These are phyloP conservation scores for Ustilago sp. DNA, from an alignment of 1,284 basidiomycete genomes.

Conservation along the genomic window DNA sequence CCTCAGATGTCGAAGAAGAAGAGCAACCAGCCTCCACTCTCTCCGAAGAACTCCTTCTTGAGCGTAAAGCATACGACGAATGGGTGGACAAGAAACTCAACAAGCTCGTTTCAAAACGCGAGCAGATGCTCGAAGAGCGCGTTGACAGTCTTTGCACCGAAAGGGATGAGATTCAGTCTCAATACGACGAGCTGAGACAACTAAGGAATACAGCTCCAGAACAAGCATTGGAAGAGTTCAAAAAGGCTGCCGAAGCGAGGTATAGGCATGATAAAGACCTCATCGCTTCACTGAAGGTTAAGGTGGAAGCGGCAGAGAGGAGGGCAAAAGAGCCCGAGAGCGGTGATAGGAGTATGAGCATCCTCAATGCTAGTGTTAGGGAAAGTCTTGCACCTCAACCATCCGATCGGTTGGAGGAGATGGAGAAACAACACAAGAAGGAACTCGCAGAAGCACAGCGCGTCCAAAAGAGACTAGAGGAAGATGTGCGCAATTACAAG, in stretches of 20 bases:
- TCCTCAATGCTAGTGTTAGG: constrained; percentile 36
- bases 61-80: constrained; percentile 34
- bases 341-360: constrained; percentile 41
- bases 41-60: constrained; percentile 35
- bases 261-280: constrained; percentile 50
- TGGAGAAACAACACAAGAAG: constrained; percentile 36
- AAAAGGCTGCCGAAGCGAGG: constrained; percentile 55
- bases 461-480: constrained; percentile 31
- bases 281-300: constrained; percentile 48
- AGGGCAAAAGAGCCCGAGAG: constrained; percentile 29
- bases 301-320: constrained; percentile 50
- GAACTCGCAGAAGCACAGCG: constrained; percentile 34
- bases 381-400: constrained; percentile 38
- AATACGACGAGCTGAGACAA: constrained; percentile 65
- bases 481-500: constrained; percentile 45
- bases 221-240: constrained; percentile 55
- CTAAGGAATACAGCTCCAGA: constrained; percentile 58
- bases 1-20: constrained; percentile 9
- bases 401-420: constrained; percentile 25
- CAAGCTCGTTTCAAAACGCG: constrained; percentile 41
- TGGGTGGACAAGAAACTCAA: constrained; percentile 49
- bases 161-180: constrained; percentile 60
- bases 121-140: constrained; percentile 52
- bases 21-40: background rate
- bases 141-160: constrained; percentile 47